Percentiles rank a stretch among this genome's conserved stretches.
Evolutionary conservation across 345 rosid genomes (phyloP).

Genomic region (Gossypium australe): DNA sequence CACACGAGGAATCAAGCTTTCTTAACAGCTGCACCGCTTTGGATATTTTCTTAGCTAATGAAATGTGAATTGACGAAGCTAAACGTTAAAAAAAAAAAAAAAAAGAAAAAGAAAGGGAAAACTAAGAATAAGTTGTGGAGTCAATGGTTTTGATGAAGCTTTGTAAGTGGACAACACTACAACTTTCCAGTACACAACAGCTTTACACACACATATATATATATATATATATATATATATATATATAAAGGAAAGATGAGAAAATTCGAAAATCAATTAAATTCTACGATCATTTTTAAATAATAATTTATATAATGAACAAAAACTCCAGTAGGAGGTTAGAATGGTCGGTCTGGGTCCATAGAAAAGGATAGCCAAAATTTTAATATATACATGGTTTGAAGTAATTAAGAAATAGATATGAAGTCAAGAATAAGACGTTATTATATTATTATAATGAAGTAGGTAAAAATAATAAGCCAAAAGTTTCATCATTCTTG

Average conservation of each 20-base stretch:
- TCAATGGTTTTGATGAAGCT: not conserved
- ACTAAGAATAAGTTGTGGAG: no score
- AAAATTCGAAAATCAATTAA: not conserved
- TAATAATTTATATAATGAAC: no score
- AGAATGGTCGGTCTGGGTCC: not conserved
- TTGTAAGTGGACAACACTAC: not conserved
- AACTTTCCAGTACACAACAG: not conserved
- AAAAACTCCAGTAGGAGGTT: not conserved
- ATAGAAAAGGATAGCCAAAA: not conserved
- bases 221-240: no score
- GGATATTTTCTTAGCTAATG: not conserved
- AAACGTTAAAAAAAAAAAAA: not conserved
- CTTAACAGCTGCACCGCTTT: not conserved
- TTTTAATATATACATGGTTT: not conserved
- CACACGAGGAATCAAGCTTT: no score
- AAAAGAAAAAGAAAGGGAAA: no score
- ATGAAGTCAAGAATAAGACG: not conserved
- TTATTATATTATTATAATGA: not conserved
- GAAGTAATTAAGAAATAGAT: not conserved
- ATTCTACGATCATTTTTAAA: not conserved
- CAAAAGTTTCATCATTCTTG: not conserved
- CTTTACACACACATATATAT: no score
- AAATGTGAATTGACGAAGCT: not conserved
- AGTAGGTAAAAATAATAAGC: slow-evolving; percentile 33
- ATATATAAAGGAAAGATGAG: no score